phyloP scores from a whole-genome alignment of 768 basidiomycete species.

The Phylloporus scabripes region DNA sequence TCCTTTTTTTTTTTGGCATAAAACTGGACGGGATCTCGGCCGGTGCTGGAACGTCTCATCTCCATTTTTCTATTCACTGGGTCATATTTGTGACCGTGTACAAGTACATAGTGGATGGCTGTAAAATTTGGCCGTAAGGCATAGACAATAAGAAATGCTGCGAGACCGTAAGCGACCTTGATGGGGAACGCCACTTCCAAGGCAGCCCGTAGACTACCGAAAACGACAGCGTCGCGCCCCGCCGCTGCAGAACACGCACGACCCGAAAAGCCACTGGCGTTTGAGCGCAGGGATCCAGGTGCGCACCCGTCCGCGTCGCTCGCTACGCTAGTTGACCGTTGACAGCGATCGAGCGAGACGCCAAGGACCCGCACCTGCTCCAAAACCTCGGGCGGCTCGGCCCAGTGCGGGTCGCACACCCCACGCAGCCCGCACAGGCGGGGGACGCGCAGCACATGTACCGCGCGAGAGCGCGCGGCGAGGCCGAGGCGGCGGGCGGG shows the following conservation, averaged over 20 bases:
- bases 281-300: slow-evolving; percentile 51
- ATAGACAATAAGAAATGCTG: slow-evolving; percentile 29
- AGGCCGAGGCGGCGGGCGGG: slow-evolving; percentile 44
- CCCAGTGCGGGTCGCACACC: slow-evolving; percentile 65
- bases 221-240: slow-evolving; percentile 38
- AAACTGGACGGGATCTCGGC: slow-evolving; percentile 23
- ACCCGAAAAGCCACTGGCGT: slow-evolving; percentile 34
- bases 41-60: slow-evolving; percentile 32
- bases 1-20: slow-evolving; percentile 16
- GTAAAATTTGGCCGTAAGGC: slow-evolving; percentile 32
- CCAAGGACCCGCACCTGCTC: slow-evolving; percentile 67
- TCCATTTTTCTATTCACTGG: slow-evolving; percentile 28
- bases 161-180: neutral
- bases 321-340: neutral
- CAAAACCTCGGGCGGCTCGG: slow-evolving; percentile 61
- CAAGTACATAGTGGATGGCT: slow-evolving; percentile 36
- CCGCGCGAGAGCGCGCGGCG: slow-evolving; percentile 49
- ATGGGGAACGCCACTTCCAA: slow-evolving; percentile 68
- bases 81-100: slow-evolving; percentile 34
- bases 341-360: slow-evolving; percentile 57
- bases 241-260: slow-evolving; percentile 14
- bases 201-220: slow-evolving; percentile 51
- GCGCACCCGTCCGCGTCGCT: neutral
- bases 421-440: slow-evolving; percentile 40
- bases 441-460: slow-evolving; percentile 42